Evolutionary conservation across 768 basidiomycete species (phyloP), one percentile per base, ranked within the genome.

Genomic region (Termitomyces sp.): DNA sequence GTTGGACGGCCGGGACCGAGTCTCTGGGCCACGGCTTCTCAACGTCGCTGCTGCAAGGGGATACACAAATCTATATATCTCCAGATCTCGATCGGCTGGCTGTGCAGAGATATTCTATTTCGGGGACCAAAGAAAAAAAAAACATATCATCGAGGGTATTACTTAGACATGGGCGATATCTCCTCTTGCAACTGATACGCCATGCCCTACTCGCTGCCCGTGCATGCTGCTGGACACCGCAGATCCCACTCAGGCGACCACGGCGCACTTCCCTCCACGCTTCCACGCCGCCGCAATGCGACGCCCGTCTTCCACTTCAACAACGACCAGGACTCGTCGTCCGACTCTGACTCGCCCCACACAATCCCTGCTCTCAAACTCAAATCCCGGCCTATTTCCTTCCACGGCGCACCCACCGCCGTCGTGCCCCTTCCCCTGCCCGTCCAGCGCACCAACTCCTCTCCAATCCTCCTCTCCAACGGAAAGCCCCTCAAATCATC

Each of bases 401-500:
- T 67, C n/a, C 62, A 38, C 60, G 36, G 62, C 3, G 12, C 48
- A 1, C 20, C 53, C 8, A 61, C 31, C 15, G 0, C 56, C 60
- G 63, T 58, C 17, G 0, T 56, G 60, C 64, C 61, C 58, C 66
- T n/a, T 69, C 67, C 47, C 55, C 69, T 60, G 79, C 69, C 47
- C 66, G 49, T 81, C 70, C 62, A 72, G 59, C 67, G 80, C 64
- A 72, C 81, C 57, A 36, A 76, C 63, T 66, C 80, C 60, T 54
- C 73, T 63, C 66, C 79, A 14, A 78, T 87, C 57, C 71, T 86
- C 29, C 81, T 87, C 38, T 77, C 84, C 20, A 93, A 88, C 60
- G 94, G 94, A 48, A 92, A 92, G 69, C 90, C 93, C 4, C 87
- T 97, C 74, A 93, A 93, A 69, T 82, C 90, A 0, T 90, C 92